Evolutionary conservation across 2,329 filamentous ascomycete species (phyloP).

Genomic region (Aspergillus terreus): DNA sequence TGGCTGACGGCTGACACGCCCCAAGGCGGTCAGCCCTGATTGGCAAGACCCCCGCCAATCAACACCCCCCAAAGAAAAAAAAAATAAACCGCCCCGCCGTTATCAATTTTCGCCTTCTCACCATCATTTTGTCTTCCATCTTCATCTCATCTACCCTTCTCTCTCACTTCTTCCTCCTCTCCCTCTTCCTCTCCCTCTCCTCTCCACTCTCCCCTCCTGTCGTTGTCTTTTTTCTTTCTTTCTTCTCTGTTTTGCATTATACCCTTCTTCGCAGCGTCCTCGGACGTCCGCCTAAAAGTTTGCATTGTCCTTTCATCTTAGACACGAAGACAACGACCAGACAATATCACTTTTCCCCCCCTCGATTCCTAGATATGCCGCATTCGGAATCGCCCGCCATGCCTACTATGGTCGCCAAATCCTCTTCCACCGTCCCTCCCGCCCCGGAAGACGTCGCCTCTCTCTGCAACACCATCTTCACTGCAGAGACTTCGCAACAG

Average conservation of each 20-base stretch:
- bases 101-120: slow-evolving; percentile 7
- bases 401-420: slow-evolving; percentile 48
- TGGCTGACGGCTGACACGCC: slow-evolving; percentile 3
- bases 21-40: slow-evolving; percentile 3
- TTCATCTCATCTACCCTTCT: slow-evolving; percentile 4
- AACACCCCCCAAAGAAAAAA: slow-evolving; percentile 7
- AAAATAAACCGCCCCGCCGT: slow-evolving; percentile 8
- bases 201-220: slow-evolving; percentile 2
- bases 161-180: neutral
- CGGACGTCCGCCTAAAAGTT: slow-evolving; percentile 1
- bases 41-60: slow-evolving; percentile 1
- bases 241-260: slow-evolving; percentile 2
- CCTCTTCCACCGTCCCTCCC: slow-evolving; percentile 49
- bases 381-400: slow-evolving; percentile 41
- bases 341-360: neutral
- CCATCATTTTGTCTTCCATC: neutral
- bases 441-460: slow-evolving; percentile 63
- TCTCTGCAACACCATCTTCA: slow-evolving; percentile 65
- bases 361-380: slow-evolving; percentile 36
- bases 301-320: neutral
- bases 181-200: slow-evolving; percentile 1
- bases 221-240: slow-evolving; percentile 2
- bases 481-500: slow-evolving; percentile 62
- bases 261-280: slow-evolving; percentile 6
- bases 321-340: neutral